Percentiles rank a stretch among this genome's conserved stretches.
Evolutionary conservation across 352 stramenopile genomes (phyloP).

Genomic region (Thalassiosira livingstoniorum): DNA sequence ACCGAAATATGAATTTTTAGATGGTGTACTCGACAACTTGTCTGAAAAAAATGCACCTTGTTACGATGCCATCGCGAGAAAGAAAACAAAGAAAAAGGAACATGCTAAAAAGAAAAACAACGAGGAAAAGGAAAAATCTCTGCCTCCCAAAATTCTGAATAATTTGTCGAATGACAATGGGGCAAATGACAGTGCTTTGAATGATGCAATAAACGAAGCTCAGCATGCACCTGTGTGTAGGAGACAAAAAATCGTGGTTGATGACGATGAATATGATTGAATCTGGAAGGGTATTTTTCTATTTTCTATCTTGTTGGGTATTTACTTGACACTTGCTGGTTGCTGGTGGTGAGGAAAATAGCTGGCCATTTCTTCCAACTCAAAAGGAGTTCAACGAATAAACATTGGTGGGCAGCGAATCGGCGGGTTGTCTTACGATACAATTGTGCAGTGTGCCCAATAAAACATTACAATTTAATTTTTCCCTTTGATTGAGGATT

Average conservation of each 20-base stretch:
- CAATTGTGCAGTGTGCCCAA: too few species aligned
- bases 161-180: neutral
- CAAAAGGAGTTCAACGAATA: too few species aligned
- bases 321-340: too few species aligned
- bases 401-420: too few species aligned
- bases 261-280: slow-evolving; percentile 32
- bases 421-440: too few species aligned
- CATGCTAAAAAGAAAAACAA: neutral
- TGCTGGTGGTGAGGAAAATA: too few species aligned
- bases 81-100: neutral
- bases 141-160: neutral
- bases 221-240: neutral
- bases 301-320: too few species aligned
- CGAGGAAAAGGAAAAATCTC: neutral
- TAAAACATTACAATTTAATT: too few species aligned
- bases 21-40: slow-evolving; percentile 8
- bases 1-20: slow-evolving; percentile 9
- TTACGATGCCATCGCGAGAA: slow-evolving; percentile 12
- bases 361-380: too few species aligned
- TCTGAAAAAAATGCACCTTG: slow-evolving; percentile 7
- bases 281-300: too few species aligned
- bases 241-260: slow-evolving; percentile 7
- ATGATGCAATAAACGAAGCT: neutral
- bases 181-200: neutral
- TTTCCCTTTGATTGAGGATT: too few species aligned